Evolutionary conservation across 2,329 filamentous ascomycete species (phyloP), one percentile per base, ranked within the genome.

Genomic region (Microdochium nivale): DNA sequence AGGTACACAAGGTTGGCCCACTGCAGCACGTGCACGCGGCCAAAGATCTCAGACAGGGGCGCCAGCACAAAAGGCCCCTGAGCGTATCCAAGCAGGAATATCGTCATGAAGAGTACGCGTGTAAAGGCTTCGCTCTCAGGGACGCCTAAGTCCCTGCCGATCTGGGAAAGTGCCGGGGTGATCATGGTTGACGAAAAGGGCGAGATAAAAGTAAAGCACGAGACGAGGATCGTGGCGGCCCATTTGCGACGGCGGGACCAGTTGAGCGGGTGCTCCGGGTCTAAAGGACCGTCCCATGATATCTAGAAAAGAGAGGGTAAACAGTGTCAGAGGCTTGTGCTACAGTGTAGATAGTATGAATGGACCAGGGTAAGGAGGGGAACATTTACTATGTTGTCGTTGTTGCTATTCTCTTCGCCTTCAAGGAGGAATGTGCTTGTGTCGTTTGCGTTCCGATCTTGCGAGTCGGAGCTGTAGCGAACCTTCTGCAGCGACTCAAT

Each of bases 101-200:
- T 69, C 9, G 72, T 74, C 48, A 76, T 62, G 4, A 67, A 68
- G 16, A 77, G 60, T 25, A 67, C 65, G 5, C 64, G 61, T 43
- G 72, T 63, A 25, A 78, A 67, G n/a, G 33, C 8, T 16, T 37
- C 33, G 3, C 60, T 65, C 8, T 67, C 67, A 1, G 60, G 62
- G 49, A 79, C 73, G 24, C 70, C 52, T 32, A 80, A 66, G 16
- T 79, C 74, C 1, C 63, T 58, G 1, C 68, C 67, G 21, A 80
- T 68, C 4, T 67, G 62, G 3, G 63, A 55, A 11, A 80, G 58
- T 0, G 72, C 76, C 0, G 78, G 78, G 0, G 77, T 72, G 2
- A 79, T 62, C 75, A 70, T 70, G 5, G 67, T 77, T 1, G 77
- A 78, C 0, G 77, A 74, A 1, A 81, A 72, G 0, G 79, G 78